Conservation (phyloP, 2,329 filamentous ascomycete genomes). For the Coniochaeta sp. region DNA sequence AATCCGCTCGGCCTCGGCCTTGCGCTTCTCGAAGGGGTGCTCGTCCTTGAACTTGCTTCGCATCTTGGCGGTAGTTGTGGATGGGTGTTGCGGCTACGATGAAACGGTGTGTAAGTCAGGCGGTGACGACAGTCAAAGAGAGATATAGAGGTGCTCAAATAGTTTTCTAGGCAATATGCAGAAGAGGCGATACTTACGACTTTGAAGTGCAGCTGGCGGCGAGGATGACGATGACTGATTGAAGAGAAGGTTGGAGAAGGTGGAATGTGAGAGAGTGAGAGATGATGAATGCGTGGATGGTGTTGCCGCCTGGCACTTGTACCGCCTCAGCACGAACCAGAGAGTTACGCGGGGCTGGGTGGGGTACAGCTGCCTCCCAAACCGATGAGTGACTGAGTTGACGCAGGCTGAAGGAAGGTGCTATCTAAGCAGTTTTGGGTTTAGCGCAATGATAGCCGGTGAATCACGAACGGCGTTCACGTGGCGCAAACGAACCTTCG, state of each 20-base stretch:
- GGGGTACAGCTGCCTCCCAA: not conserved
- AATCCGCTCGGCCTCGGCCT: conserved; percentile 98
- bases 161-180: not conserved
- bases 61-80: conserved; percentile 54
- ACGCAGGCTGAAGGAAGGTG: not conserved
- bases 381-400: not conserved
- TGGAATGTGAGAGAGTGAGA: not conserved
- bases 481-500: not conserved
- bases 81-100: not conserved
- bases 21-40: conserved; percentile 99
- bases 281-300: conserved; percentile 3
- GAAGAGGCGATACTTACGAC: not conserved
- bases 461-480: conserved; percentile 2
- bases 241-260: not conserved
- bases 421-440: not conserved
- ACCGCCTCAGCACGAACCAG: not conserved
- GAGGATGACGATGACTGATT: not conserved
- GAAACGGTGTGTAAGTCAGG: not conserved
- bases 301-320: not conserved
- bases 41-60: conserved; percentile 99
- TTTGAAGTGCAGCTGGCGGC: not conserved
- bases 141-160: not conserved
- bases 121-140: not conserved
- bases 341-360: not conserved
- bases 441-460: not conserved